phyloP scores from a whole-genome alignment of 305 asterid genomes.

The Fraxinus paxiana region DNA sequence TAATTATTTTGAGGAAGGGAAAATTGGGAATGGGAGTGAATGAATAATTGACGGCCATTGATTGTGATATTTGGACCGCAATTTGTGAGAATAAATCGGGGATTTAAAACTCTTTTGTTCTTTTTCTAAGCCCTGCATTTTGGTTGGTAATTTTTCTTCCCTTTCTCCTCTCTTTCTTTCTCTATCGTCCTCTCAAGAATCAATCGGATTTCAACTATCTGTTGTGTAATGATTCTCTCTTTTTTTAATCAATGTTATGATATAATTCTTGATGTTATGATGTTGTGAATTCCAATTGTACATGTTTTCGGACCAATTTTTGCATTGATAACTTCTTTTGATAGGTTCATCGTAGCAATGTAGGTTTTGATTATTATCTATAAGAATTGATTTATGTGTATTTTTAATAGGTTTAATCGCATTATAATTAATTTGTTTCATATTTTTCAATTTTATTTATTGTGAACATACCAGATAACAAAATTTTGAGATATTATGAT shows the following conservation, averaged over 20 bases:
- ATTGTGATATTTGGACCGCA: constrained; percentile 27
- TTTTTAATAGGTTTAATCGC: neutral
- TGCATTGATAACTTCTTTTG: neutral
- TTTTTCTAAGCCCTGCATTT: constrained; percentile 34
- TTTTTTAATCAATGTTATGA: neutral
- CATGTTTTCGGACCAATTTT: neutral
- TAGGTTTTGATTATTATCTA: neutral
- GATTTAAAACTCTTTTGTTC: constrained; percentile 7
- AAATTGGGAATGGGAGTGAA: constrained; percentile 5
- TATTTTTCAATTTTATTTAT: neutral
- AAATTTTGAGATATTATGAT: neutral
- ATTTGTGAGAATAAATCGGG: constrained; percentile 20
- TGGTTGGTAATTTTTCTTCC: constrained; percentile 28
- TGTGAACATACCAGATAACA: neutral
- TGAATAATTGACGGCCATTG: constrained; percentile 35
- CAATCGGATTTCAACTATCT: neutral
- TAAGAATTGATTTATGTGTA: neutral
- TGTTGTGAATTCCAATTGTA: neutral
- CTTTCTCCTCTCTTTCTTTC: neutral
- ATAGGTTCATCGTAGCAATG: neutral
- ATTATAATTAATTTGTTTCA: neutral
- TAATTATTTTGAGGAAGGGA: constrained; percentile 6
- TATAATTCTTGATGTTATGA: neutral
- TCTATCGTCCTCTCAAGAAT: neutral
- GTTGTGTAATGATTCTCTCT: neutral